These are phyloP conservation scores for Phytophthora citricola DNA, from an alignment of 352 stramenopile genomes.

Conservation along the genomic window DNA sequence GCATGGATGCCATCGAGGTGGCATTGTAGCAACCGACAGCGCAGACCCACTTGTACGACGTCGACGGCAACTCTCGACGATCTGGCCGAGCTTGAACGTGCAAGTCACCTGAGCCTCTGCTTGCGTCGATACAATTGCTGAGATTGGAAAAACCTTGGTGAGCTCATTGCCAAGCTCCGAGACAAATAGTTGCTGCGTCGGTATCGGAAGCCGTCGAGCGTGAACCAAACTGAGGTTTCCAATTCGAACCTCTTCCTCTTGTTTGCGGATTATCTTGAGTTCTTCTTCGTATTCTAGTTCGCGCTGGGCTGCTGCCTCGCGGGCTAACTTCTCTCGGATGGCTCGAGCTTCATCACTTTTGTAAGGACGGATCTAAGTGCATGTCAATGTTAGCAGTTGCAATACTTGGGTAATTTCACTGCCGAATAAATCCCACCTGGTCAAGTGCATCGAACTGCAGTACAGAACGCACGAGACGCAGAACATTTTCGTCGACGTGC, in stretches of 20 bases:
- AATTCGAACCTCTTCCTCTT: constrained; percentile 44
- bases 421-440: constrained; percentile 24
- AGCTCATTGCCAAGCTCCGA: constrained; percentile 48
- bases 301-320: constrained; percentile 51
- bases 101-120: neutral
- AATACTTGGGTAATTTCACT: too few species aligned
- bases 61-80: constrained; percentile 59
- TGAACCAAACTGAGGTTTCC: constrained; percentile 49
- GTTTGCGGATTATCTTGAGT: constrained; percentile 26
- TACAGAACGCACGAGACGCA: constrained; percentile 46
- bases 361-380: constrained; percentile 60
- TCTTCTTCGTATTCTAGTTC: constrained; percentile 60
- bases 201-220: constrained; percentile 45
- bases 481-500: constrained; percentile 64
- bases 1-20: constrained; percentile 47
- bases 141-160: constrained; percentile 38
- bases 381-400: neutral
- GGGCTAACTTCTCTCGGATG: constrained; percentile 52
- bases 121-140: constrained; percentile 2
- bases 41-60: constrained; percentile 40
- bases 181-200: constrained; percentile 56
- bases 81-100: constrained; percentile 41
- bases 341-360: constrained; percentile 53
- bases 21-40: neutral
- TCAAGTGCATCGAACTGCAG: constrained; percentile 50